These are phyloP conservation scores for Beta vulgaris DNA, from an alignment of 148 eudicot genomes.

Conservation along the genomic window DNA sequence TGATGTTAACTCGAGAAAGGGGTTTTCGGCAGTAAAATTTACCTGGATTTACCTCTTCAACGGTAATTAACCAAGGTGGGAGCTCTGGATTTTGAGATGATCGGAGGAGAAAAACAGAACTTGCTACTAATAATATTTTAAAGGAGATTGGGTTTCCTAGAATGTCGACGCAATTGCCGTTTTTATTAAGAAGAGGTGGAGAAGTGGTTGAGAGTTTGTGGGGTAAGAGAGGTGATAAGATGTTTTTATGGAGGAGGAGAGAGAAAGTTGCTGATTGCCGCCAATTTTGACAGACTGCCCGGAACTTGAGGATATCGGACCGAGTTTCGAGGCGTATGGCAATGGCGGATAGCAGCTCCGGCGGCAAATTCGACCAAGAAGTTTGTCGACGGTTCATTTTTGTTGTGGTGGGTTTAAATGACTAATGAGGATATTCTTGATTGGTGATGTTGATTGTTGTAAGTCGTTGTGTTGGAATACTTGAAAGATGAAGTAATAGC, in stretches of 20 bases:
- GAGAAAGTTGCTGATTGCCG: not conserved
- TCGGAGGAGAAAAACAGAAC: constrained; percentile 1
- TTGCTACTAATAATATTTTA: not conserved
- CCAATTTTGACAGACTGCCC: not conserved
- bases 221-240: not conserved
- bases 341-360: not conserved
- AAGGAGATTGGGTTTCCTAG: not conserved
- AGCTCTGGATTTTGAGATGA: not conserved
- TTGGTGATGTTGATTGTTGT: not conserved
- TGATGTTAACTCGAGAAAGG: not conserved
- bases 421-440: no score
- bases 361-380: not conserved
- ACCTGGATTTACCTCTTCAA: constrained; percentile 15
- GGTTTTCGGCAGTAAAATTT: not conserved
- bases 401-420: not conserved
- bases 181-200: no score
- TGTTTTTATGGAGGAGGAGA: not conserved
- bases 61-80: constrained; percentile 1
- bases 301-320: not conserved
- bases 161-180: no score
- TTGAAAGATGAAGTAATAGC: no score
- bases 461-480: no score
- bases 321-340: not conserved
- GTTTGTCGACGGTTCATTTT: not conserved
- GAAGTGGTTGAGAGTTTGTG: not conserved